Evolutionary conservation across 352 stramenopile species (phyloP), one percentile per base, ranked within the genome.

Genomic region (Elongisporangium prolatum): DNA sequence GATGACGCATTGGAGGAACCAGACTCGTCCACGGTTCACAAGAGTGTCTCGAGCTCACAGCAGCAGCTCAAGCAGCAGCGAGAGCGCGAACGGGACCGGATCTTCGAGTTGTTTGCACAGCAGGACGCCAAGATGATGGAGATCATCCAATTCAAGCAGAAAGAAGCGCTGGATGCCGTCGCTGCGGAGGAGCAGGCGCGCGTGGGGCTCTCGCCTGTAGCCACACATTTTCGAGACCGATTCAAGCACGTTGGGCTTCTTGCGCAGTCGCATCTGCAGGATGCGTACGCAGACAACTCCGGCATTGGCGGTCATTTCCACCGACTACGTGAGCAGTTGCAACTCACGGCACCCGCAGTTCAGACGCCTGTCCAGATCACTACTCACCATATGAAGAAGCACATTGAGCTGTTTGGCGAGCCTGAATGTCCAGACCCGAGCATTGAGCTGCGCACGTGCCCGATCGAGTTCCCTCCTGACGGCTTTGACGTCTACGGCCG

Each of bases 231-330:
- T 51, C 81, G 81, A 17, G 75, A 86, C 18, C 72, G 79, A 0
- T 87, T 89, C 68, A 91, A 89, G 53, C 77, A 87, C 60, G 62
- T 91, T 9, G 65, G 65, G 16, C 10, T 76, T 21, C 63, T 88
- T 21, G 64, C 76, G 48, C 67, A 87, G 44, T 62, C 75, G 57
- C 71, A 86, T 55, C 57, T 58, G 28, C 64, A 77, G 17, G 61
- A 77, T 22, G 34, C 34, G 34, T 44, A 44, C 34, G 34, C 34
- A 2, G 34, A 44, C 11, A 44, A 44, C 34, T 44, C 34, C 22
- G 80, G 80, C n/a, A 90, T 90, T 48, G 61, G 80, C 50, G 77
- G 77, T 18, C 80, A 87, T 38, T 90, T 82, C 53, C 77, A 84
- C 47, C 78, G 74, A 20, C 74, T 88, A 0, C 80, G 84, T 47